These are phyloP conservation scores for Russula sp. DNA, from an alignment of 768 basidiomycete species.

Conservation along the genomic window DNA sequence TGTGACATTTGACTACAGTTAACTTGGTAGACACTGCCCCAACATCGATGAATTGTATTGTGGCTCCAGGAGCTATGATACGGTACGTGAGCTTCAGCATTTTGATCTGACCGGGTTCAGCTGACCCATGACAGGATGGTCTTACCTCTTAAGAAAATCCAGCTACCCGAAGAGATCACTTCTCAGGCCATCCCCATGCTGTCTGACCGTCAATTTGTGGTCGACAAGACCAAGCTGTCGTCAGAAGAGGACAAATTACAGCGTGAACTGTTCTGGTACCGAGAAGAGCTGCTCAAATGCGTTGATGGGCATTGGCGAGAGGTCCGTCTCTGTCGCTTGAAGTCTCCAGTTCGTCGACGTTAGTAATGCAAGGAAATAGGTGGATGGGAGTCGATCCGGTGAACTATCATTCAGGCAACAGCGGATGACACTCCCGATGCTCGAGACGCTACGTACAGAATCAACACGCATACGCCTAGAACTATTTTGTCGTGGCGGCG, in stretches of 20 bases:
- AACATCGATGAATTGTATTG: slow-evolving; percentile 44
- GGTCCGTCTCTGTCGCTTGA: slow-evolving; percentile 37
- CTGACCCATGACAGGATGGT: slow-evolving; percentile 40
- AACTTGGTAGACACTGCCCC: slow-evolving; percentile 32
- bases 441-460: slow-evolving; percentile 68
- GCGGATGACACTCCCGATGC: slow-evolving; percentile 69
- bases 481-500: slow-evolving; percentile 15
- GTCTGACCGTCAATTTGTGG: slow-evolving; percentile 86
- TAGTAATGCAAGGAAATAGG: slow-evolving; percentile 37
- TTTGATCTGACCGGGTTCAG: not conserved
- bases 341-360: not conserved
- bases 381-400: slow-evolving; percentile 69
- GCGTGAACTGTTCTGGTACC: slow-evolving; percentile 91
- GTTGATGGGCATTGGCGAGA: slow-evolving; percentile 79
- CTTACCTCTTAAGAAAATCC: slow-evolving; percentile 65
- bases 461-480: slow-evolving; percentile 49
- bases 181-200: slow-evolving; percentile 72
- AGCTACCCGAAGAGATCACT: slow-evolving; percentile 49
- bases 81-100: slow-evolving; percentile 41
- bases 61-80: slow-evolving; percentile 84
- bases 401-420: slow-evolving; percentile 72
- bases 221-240: slow-evolving; percentile 62
- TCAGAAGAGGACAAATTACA: slow-evolving; percentile 52
- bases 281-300: slow-evolving; percentile 73
- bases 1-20: not conserved